Evolutionary conservation across 2,329 filamentous ascomycete species (phyloP), one percentile per base, ranked within the genome.

Genomic region (Aulographum hederae): DNA sequence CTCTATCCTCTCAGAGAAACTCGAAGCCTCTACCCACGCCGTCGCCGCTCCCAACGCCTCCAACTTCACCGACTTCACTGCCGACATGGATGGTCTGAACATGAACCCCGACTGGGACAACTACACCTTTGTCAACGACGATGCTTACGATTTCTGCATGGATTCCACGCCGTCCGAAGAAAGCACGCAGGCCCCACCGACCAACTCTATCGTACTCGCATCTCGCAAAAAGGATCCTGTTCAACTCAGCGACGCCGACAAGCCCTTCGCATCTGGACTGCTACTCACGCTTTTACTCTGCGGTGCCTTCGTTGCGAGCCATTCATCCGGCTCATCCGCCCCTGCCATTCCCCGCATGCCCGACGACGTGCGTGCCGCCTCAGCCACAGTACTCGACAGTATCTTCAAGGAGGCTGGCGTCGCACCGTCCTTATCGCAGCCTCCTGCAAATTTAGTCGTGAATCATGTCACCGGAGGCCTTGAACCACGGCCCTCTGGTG

Each of bases 261-360:
- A 63, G 36, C 67, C 74, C 38, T 75, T 81, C 42, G 79, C 85
- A 45, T 80, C 82, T 32, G 71, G 81, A 46, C 59, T 95, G 45
- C 66, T 95, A 52, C 77, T 86, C 55, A 92, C 94, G 82, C 78
- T 94, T 43, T 78, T 98, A 48, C 77, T 98, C 33, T 85, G 93
- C 41, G 89, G 89, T 49, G 89, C 89, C 32, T 93, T 94, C 50
- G 84, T 95, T 44, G 78, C 89, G 38, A 94, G 86, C 19, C 91
- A 85, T 57, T 73, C 74, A 40, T 72, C 74, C 28, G 64, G 75
- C 14, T 73, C 73, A 42, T 69, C 73, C 28, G 64, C 74, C 12
- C 60, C 67, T n/a, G 43, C 56, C 4, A 74, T 91, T 43, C 78
- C 79, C 31, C 69, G 69, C 34, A 76, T 86, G 48, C 78, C 81